phyloP scores from a whole-genome alignment of 805 yeast genomes.

The Nakazawaea laoshanensis region DNA sequence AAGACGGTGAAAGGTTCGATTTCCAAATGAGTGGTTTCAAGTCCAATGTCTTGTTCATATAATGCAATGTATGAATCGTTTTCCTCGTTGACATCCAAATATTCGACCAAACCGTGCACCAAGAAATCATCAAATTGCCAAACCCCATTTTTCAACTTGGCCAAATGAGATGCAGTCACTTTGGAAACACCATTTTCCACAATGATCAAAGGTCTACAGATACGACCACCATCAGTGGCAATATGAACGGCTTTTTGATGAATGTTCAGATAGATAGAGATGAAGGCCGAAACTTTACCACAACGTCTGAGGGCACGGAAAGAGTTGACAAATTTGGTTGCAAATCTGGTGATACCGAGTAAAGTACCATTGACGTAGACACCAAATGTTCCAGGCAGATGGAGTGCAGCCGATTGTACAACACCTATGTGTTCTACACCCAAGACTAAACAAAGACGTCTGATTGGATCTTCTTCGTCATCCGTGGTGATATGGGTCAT shows the following conservation, averaged over 20 bases:
- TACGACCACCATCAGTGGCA: conserved; percentile 98
- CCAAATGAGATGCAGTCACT: conserved; percentile 67
- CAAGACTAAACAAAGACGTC: conserved; percentile 62
- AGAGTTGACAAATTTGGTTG: conserved; percentile 67
- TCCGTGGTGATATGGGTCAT: conserved; percentile 99
- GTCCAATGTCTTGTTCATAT: conserved; percentile 59
- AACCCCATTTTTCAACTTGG: conserved; percentile 52
- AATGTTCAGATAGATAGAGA: conserved; percentile 80
- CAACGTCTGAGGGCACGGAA: conserved; percentile 78
- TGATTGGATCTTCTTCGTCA: conserved; percentile 89
- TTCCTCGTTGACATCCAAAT: conserved; percentile 94
- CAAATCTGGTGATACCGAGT: conserved; percentile 82
- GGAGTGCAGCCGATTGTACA: conserved; percentile 77
- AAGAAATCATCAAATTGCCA: conserved; percentile 91
- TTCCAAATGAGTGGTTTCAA: conserved; percentile 77
- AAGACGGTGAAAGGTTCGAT: conserved; percentile 90
- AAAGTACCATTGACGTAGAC: conserved; percentile 91
- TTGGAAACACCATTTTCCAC: conserved; percentile 64
- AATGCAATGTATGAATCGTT: conserved; percentile 90
- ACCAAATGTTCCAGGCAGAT: conserved; percentile 71
- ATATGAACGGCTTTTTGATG: conserved; percentile 93
- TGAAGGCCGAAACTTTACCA: conserved; percentile 82
- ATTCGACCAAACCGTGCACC: conserved; percentile 81
- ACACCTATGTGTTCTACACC: conserved; percentile 86
- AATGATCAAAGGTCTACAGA: conserved; percentile 92